Conservation (phyloP, 2,329 filamentous ascomycete species). For the Penicillium sp. region DNA sequence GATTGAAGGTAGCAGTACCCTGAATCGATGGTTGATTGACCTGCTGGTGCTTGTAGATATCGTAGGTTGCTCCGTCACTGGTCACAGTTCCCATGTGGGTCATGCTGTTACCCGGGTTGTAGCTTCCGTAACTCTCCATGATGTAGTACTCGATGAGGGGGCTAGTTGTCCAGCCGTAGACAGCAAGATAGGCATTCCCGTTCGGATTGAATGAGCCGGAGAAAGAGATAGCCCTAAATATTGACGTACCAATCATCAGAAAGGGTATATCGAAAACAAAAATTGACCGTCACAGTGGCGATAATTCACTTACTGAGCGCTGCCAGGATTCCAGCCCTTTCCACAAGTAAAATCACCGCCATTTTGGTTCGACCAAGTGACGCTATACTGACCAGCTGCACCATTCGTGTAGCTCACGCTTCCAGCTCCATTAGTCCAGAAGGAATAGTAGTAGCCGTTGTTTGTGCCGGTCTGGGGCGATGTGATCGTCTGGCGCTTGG, state of each 20-base stretch:
- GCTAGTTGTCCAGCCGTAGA: slow-evolving; percentile 49
- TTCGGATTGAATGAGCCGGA: slow-evolving; percentile 33
- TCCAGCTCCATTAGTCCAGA: slow-evolving; percentile 53
- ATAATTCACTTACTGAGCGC: slow-evolving; percentile 46
- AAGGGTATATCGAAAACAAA: too few species aligned
- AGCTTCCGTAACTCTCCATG: slow-evolving; percentile 39
- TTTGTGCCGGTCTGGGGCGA: slow-evolving; percentile 37
- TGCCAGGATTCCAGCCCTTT: slow-evolving; percentile 62
- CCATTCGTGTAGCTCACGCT: slow-evolving; percentile 53
- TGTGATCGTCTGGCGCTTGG: slow-evolving; percentile 26
- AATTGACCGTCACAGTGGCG: too few species aligned
- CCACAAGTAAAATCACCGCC: slow-evolving; percentile 41
- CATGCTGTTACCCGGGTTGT: slow-evolving; percentile 37
- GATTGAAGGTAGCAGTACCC: slow-evolving; percentile 48
- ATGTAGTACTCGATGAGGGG: slow-evolving; percentile 46
- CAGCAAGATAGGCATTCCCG: slow-evolving; percentile 40
- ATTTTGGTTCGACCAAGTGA: slow-evolving; percentile 17
- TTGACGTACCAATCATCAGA: too few species aligned
- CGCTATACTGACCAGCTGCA: slow-evolving; percentile 39
- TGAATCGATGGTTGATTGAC: slow-evolving; percentile 46
- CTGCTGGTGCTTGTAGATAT: slow-evolving; percentile 43
- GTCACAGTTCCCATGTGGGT: slow-evolving; percentile 40
- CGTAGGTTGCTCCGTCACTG: slow-evolving; percentile 44
- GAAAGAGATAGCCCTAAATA: not conserved
- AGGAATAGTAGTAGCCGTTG: slow-evolving; percentile 55